Percentiles rank a stretch among this genome's conserved stretches.
These are phyloP conservation scores for Lyophyllum shimeji DNA, from an alignment of 768 basidiomycete genomes.

Conservation along the genomic window DNA sequence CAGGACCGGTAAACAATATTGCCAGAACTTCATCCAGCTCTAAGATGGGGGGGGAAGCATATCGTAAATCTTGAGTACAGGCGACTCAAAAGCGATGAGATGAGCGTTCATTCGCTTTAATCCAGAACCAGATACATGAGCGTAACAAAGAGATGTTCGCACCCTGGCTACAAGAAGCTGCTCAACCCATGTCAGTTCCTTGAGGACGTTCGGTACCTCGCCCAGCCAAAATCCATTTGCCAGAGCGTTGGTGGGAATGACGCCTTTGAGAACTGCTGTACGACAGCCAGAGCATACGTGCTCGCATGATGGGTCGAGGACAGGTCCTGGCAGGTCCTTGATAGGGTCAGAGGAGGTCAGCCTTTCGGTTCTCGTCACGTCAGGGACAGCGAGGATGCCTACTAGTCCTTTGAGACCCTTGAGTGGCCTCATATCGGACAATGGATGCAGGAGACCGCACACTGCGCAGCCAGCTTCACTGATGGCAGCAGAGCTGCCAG, in stretches of 20 bases:
- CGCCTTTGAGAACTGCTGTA: not conserved
- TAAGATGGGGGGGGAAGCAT: not conserved
- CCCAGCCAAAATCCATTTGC: not conserved
- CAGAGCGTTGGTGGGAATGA: not conserved
- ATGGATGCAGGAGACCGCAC: not conserved
- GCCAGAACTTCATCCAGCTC: not conserved
- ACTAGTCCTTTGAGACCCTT: not conserved
- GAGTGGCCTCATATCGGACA: not conserved
- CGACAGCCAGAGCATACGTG: not conserved
- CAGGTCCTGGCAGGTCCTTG: not conserved
- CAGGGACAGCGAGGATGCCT: not conserved
- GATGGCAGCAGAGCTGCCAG: not conserved
- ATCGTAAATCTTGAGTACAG: not conserved
- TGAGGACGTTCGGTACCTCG: not conserved
- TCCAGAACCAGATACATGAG: conserved; percentile 15
- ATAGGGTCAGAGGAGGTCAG: not conserved
- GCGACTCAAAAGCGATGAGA: no score
- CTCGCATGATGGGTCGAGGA: not conserved
- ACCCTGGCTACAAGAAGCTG: not conserved
- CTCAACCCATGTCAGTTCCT: not conserved
- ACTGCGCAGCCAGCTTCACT: not conserved
- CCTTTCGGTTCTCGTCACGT: not conserved
- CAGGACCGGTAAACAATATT: conserved; percentile 14
- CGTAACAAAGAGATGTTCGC: conserved; percentile 26
- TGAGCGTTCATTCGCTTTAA: not conserved